Base-by-base conservation (phyloP, 2,329 filamentous ascomycete genomes). In the Penicillium sp. region DNA sequence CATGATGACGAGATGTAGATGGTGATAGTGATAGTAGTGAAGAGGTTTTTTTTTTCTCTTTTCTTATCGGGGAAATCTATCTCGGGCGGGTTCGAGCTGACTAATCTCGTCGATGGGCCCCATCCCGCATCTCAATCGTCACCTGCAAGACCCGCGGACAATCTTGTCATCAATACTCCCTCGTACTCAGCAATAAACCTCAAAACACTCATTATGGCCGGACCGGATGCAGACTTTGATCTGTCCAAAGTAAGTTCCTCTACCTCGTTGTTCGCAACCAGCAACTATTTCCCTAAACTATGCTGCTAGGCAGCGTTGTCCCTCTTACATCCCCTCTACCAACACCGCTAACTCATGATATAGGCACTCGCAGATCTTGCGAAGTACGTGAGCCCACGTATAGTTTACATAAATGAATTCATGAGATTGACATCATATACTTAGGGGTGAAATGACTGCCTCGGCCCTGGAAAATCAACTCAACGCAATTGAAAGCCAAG, bases 1-100 rank as follows among this genome's bases (percentile, higher is more conserved):
- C 93, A 97, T 97, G n/a, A 31, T 64, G 61, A 56, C 51, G 43
- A 44, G 16, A 43, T 10, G 16, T n/a, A 18, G 29, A 20, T 48
- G 39, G n/a, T 40, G 43, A 53, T 53, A 38, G 6, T 37, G 43
- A 53, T 53, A 38, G 6, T 37, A 34, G 18, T 45, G 29, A 53
- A 39, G 43, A 38, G 37, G 43, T 29, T 29, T 45, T 37, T 47
- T 43, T 53, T 53, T 48, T 29, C 43, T 45, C 29, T 40, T 53
- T 26, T 50, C 49, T 51, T 51, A 51, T 51, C 49, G 38, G 38
- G 43, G 38, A 34, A 50, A 35, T 35, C 49, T 11, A 51, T 44
- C 49, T 44, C 10, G 29, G 48, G 14, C 10, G 29, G 48, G 14
- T 22, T 31, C 38, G 20, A 10, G 20, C 3, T 51, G 49, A 51